These are phyloP conservation scores for Nemania sp. DNA, from an alignment of 2,329 filamentous ascomycete species.

Conservation along the genomic window DNA sequence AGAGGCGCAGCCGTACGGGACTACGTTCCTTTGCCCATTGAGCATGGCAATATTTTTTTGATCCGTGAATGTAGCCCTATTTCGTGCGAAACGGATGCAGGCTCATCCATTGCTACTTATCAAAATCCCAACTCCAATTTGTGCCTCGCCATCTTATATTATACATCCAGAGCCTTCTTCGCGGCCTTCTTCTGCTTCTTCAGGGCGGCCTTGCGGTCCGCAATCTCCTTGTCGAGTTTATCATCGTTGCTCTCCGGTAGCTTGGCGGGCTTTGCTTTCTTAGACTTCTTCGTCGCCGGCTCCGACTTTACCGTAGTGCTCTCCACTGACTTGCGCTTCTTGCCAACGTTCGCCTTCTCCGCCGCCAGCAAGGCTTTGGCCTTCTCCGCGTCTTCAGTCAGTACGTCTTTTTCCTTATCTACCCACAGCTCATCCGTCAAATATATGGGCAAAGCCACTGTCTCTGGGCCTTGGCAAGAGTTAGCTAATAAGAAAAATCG, in stretches of 20 bases:
- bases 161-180: constrained; percentile 55
- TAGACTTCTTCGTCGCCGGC: constrained; percentile 49
- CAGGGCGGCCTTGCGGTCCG: constrained; percentile 61
- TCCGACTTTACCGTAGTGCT: constrained; percentile 41
- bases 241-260: constrained; percentile 54
- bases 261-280: constrained; percentile 45
- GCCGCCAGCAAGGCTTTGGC: constrained; percentile 44
- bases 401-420: constrained; percentile 73
- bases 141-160: constrained; percentile 14
- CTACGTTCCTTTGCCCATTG: not conserved
- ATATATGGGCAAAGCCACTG: constrained; percentile 91
- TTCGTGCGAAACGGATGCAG: constrained; percentile 1
- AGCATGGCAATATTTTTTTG: not conserved
- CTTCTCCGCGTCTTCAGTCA: constrained; percentile 58
- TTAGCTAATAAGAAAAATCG: constrained; percentile 13
- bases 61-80: not conserved
- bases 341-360: constrained; percentile 63
- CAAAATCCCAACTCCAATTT: constrained; percentile 23
- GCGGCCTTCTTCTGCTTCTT: constrained; percentile 64
- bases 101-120: constrained; percentile 8
- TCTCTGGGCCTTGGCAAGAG: constrained; percentile 66
- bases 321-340: constrained; percentile 63
- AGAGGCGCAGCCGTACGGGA: not conserved
- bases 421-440: constrained; percentile 90
- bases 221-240: constrained; percentile 61